Evolutionary conservation across 164 flowering plant genomes (phyloP).

Genomic region (Tinospora cordifolia): DNA sequence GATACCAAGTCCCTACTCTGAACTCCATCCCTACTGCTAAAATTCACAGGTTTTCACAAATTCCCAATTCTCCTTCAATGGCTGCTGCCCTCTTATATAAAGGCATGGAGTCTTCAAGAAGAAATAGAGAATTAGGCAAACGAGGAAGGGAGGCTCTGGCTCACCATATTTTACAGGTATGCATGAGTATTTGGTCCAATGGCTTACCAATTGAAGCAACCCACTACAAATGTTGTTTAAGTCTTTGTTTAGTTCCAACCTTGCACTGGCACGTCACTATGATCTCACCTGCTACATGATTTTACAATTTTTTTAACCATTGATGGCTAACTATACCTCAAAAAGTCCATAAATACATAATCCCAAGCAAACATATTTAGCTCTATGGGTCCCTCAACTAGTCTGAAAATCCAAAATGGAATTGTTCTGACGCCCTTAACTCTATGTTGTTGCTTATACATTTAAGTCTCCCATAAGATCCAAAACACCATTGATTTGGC

Average conservation of each 20-base stretch:
- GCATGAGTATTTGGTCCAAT: not conserved
- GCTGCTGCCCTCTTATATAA: not conserved
- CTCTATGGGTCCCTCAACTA: not conserved
- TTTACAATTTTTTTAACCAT: not conserved
- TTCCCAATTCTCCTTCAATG: not conserved
- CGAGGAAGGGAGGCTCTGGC: not conserved
- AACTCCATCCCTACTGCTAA: slow-evolving; percentile 19
- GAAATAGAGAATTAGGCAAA: not conserved
- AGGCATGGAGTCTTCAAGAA: not conserved
- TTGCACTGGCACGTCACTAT: not conserved
- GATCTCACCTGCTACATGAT: not conserved
- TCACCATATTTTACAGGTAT: not conserved
- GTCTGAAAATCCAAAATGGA: not conserved
- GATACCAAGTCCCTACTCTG: slow-evolving; percentile 8
- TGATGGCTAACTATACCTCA: not conserved
- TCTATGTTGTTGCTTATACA: no score
- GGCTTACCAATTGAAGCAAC: not conserved
- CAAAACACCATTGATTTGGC: not conserved
- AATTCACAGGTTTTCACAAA: not conserved
- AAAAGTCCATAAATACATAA: not conserved
- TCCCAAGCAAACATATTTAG: not conserved
- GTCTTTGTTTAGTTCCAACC: not conserved
- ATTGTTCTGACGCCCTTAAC: not conserved
- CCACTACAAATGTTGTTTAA: not conserved
- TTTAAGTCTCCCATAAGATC: not conserved